Evolutionary conservation across 352 stramenopile species (phyloP).

Genomic region (Phytophthora citrophthora): DNA sequence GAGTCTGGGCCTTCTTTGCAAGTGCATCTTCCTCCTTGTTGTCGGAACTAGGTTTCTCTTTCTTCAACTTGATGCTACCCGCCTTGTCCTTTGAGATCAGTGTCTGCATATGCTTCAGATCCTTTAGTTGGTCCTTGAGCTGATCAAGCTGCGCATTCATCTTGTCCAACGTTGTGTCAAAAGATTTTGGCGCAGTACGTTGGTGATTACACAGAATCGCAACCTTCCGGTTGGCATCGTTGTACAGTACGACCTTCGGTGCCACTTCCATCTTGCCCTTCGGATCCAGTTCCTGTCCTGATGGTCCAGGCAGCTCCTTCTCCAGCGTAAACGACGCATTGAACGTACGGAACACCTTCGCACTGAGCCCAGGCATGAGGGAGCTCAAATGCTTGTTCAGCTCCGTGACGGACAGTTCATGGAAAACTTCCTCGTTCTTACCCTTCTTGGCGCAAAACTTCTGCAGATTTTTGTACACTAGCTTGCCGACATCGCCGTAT

Average conservation of each 20-base stretch:
- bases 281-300: slow-evolving; percentile 54
- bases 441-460: slow-evolving; percentile 97
- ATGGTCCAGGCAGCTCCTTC: slow-evolving; percentile 90
- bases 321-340: slow-evolving; percentile 99
- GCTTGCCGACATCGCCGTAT: slow-evolving; percentile 90
- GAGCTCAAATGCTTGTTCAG: slow-evolving; percentile 99
- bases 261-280: slow-evolving; percentile 70
- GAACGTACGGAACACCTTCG: slow-evolving; percentile 99
- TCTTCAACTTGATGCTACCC: slow-evolving; percentile 92
- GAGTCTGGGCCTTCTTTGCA: slow-evolving; percentile 92
- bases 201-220: slow-evolving; percentile 99
- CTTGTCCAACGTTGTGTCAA: slow-evolving; percentile 95
- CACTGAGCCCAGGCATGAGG: slow-evolving; percentile 98
- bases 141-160: slow-evolving; percentile 93
- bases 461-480: slow-evolving; percentile 97
- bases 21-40: slow-evolving; percentile 85
- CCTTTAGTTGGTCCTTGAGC: slow-evolving; percentile 95
- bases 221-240: slow-evolving; percentile 99
- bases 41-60: slow-evolving; percentile 81
- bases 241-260: slow-evolving; percentile 98
- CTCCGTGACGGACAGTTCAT: slow-evolving; percentile 94
- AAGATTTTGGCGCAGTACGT: slow-evolving; percentile 97
- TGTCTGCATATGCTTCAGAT: slow-evolving; percentile 94
- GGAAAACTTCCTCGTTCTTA: slow-evolving; percentile 97
- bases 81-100: slow-evolving; percentile 89